Percentiles rank a stretch among this genome's conserved stretches.
phyloP scores from a whole-genome alignment of 371 early-diverging fungal species.

The Umbelopsis sp. region DNA sequence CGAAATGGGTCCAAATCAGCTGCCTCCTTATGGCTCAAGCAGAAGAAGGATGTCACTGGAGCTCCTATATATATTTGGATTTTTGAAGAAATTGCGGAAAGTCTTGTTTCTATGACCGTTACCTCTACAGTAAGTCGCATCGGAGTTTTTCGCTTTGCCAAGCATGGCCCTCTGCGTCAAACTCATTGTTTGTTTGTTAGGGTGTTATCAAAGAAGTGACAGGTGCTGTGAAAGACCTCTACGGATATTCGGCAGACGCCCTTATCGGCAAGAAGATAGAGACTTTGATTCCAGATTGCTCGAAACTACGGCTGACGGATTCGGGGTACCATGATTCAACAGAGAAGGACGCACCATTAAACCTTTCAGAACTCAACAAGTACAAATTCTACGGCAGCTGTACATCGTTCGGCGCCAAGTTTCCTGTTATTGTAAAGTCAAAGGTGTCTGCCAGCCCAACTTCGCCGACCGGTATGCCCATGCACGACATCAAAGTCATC shows the following conservation, averaged over 20 bases:
- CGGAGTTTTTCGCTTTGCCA: neutral
- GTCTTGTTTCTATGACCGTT: constrained; percentile 39
- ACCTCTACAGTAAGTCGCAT: constrained; percentile 21
- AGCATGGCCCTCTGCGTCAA: neutral
- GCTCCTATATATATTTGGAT: constrained; percentile 59
- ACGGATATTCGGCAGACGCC: constrained; percentile 46
- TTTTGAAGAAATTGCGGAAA: constrained; percentile 63
- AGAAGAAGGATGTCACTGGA: constrained; percentile 41
- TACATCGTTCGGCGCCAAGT: constrained; percentile 41
- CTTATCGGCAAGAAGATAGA: constrained; percentile 46
- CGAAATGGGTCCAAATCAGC: constrained; percentile 47
- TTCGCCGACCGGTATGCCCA: constrained; percentile 16
- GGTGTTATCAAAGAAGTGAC: constrained; percentile 49
- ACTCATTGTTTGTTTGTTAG: constrained; percentile 23
- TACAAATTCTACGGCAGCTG: constrained; percentile 51
- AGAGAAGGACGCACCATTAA: constrained; percentile 23
- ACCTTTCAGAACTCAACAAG: constrained; percentile 45
- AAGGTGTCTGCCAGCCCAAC: constrained; percentile 16
- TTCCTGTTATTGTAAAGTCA: constrained; percentile 43
- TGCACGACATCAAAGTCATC: constrained; percentile 49
- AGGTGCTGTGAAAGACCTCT: constrained; percentile 52
- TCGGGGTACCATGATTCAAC: neutral
- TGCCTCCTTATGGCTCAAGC: constrained; percentile 66
- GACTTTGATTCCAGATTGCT: constrained; percentile 47
- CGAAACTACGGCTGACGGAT: constrained; percentile 20